Percentiles rank a stretch among this genome's conserved stretches.
phyloP scores from a whole-genome alignment of 176 grass and related monocot genomes.

The Coix lacrymajobi region DNA sequence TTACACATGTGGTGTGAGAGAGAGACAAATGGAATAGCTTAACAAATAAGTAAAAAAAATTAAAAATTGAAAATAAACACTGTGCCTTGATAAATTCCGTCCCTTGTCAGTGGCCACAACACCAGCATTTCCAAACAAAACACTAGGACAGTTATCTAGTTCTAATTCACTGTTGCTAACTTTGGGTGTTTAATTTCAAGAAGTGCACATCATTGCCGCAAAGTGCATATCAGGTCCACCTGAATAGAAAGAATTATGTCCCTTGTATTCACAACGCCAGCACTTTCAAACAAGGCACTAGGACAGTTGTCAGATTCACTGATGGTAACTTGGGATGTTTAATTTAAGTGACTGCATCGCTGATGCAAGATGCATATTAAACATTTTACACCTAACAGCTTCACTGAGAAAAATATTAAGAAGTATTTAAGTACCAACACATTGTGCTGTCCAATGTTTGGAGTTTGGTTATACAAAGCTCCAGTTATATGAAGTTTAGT shows the following conservation, averaged over 20 bases:
- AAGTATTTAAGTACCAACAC: neutral
- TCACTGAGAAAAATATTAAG: neutral
- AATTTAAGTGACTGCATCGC: neutral
- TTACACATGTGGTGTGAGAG: conserved; percentile 24
- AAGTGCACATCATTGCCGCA: neutral
- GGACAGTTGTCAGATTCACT: neutral
- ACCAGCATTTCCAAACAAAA: neutral
- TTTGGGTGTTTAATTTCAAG: neutral
- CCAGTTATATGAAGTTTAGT: neutral
- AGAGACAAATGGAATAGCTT: conserved; percentile 14
- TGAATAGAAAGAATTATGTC: neutral
- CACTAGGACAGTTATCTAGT: neutral
- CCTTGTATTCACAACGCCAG: neutral
- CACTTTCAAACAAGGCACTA: neutral
- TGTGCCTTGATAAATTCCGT: neutral
- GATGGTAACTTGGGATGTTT: neutral
- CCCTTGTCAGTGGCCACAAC: neutral
- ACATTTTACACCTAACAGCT: neutral
- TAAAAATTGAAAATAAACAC: neutral
- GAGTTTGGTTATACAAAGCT: conserved; percentile 7
- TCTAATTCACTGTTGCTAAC: neutral
- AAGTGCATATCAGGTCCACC: neutral
- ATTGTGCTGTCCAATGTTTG: neutral
- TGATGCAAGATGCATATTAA: neutral
- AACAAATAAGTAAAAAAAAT: neutral